Percentiles rank a stretch among this genome's conserved stretches.
Conservation (phyloP, 352 stramenopile species). For the Halophytophthora polymorphica region DNA sequence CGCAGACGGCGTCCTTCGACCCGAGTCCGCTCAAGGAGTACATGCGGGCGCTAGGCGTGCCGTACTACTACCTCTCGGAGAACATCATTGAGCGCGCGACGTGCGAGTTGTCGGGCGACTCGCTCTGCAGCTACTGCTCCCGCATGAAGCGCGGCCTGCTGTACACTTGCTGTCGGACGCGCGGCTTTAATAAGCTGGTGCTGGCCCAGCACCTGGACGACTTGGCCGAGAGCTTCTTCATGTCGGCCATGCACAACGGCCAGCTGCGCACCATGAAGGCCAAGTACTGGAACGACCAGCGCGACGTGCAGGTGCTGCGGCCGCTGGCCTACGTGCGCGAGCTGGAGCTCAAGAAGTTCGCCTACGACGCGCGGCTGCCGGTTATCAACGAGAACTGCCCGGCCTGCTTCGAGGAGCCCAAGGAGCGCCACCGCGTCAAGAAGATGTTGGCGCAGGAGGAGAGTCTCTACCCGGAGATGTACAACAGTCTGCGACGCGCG, state of each 20-base stretch:
- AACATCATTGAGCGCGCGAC: constrained; percentile 90
- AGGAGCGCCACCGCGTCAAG: constrained; percentile 97
- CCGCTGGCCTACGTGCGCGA: constrained; percentile 96
- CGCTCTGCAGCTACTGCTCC: constrained; percentile 96
- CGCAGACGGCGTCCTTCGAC: constrained; percentile 96
- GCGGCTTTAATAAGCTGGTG: constrained; percentile 94
- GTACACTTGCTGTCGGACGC: constrained; percentile 92
- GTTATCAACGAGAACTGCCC: constrained; percentile 99
- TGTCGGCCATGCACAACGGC: constrained; percentile 98
- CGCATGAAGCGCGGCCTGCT: constrained; percentile 97
- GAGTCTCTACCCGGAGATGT: constrained; percentile 89
- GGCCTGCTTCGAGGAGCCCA: constrained; percentile 98
- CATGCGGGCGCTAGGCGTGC: constrained; percentile 91
- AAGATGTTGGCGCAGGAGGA: constrained; percentile 96
- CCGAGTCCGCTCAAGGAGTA: constrained; percentile 96
- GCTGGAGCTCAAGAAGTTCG: constrained; percentile 87
- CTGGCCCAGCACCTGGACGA: constrained; percentile 98
- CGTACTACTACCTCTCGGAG: constrained; percentile 94
- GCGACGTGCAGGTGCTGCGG: constrained; percentile 94
- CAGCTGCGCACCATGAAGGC: constrained; percentile 98
- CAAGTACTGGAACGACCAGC: constrained; percentile 95
- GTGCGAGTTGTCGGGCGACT: constrained; percentile 85
- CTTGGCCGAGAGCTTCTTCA: constrained; percentile 97
- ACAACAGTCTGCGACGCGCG: constrained; percentile 60
- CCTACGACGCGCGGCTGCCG: constrained; percentile 86